Conservation (phyloP, 371 early-diverging fungal species). For the Haplosporangium sp. region DNA sequence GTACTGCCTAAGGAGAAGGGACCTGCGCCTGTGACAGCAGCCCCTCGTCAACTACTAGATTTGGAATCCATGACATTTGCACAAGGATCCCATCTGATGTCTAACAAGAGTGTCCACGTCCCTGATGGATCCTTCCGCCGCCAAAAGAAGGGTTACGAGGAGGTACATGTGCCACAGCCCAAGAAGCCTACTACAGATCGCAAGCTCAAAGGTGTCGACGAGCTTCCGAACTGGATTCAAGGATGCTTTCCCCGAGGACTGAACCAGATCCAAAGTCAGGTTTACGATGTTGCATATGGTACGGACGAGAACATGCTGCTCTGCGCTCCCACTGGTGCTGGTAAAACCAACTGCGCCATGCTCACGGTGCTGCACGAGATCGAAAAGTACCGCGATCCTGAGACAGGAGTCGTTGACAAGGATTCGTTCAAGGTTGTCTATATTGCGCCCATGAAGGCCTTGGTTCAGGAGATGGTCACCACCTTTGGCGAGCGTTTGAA, state of each 20-base stretch:
- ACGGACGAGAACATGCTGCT: conserved; percentile 95
- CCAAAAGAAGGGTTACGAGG: conserved; percentile 96
- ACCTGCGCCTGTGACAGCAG: conserved; percentile 53
- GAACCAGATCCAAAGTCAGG: conserved; percentile 94
- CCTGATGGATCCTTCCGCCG: conserved; percentile 96
- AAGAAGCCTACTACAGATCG: conserved; percentile 78
- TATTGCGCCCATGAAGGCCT: conserved; percentile 99
- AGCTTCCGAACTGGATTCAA: conserved; percentile 91
- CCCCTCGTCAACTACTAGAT: conserved; percentile 79
- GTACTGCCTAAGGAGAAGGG: conserved; percentile 54
- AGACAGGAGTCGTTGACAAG: conserved; percentile 80
- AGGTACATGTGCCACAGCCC: conserved; percentile 96
- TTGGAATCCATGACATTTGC: conserved; percentile 87
- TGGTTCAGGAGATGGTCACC: conserved; percentile 98
- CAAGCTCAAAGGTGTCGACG: conserved; percentile 74
- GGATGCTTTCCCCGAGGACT: conserved; percentile 79
- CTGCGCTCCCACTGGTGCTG: conserved; percentile 99
- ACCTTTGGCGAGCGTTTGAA: conserved; percentile 87
- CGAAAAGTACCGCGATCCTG: conserved; percentile 78
- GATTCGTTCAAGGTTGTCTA: conserved; percentile 98
- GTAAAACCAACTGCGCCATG: conserved; percentile 98
- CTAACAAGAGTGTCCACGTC: conserved; percentile 93
- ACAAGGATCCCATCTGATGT: conserved; percentile 96
- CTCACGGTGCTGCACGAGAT: conserved; percentile 92
- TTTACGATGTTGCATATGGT: conserved; percentile 89